phyloP scores from a whole-genome alignment of 1,284 basidiomycete genomes.

The Leccinum solheimii region DNA sequence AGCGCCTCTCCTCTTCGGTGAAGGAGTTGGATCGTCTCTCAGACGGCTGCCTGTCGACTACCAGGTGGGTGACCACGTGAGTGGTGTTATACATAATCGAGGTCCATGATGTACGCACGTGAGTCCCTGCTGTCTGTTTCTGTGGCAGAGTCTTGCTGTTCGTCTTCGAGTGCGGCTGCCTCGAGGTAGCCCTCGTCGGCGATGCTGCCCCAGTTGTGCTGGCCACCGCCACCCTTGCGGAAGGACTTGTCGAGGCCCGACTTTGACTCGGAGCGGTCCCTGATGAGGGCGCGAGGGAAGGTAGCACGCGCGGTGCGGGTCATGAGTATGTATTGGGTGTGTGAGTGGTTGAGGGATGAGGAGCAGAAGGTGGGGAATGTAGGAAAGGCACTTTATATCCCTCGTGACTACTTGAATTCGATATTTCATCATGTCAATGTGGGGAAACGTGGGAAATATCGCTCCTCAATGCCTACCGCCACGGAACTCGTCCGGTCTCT shows the following conservation, averaged over 20 bases:
- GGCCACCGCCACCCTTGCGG: conserved; percentile 78
- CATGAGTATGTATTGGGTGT: conserved; percentile 43
- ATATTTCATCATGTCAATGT: conserved; percentile 12
- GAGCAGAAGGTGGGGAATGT: not conserved
- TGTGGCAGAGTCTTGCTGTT: conserved; percentile 44
- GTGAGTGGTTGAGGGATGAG: conserved; percentile 2
- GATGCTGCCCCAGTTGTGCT: conserved; percentile 82
- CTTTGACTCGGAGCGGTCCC: conserved; percentile 78
- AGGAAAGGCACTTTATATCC: conserved; percentile 25
- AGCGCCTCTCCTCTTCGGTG: conserved; percentile 66
- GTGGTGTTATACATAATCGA: conserved; percentile 11
- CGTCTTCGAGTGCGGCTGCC: conserved; percentile 52
- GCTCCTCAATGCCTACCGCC: not conserved
- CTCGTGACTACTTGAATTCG: not conserved
- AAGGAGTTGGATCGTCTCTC: conserved; percentile 42
- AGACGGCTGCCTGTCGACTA: conserved; percentile 21
- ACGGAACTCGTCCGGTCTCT: conserved; percentile 16
- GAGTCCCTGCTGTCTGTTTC: conserved; percentile 30
- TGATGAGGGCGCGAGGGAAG: conserved; percentile 72
- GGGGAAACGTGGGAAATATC: conserved; percentile 35
- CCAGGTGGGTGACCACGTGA: conserved; percentile 4
- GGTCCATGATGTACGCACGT: conserved; percentile 16
- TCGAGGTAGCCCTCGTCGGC: conserved; percentile 63
- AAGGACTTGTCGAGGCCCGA: conserved; percentile 72
- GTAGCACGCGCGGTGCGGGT: conserved; percentile 75